These are phyloP conservation scores for Claviceps purpurea DNA, from an alignment of 2,329 filamentous ascomycete species.

Conservation along the genomic window DNA sequence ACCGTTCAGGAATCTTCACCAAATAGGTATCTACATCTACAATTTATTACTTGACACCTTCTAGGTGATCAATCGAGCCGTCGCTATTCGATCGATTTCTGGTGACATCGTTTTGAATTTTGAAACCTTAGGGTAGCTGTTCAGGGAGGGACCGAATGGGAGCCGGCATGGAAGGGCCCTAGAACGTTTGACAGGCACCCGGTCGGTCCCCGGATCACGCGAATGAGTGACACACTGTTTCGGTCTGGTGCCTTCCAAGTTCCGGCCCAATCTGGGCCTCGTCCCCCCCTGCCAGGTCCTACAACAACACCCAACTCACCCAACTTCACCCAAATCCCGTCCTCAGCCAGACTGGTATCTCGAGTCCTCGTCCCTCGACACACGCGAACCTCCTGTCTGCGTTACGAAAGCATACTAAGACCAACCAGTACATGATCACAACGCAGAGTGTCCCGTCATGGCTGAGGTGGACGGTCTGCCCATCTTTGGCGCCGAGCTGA, in stretches of 20 bases:
- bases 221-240: background rate
- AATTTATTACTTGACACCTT: too few species aligned
- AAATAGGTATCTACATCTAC: too few species aligned
- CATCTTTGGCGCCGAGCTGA: slow-evolving; percentile 86
- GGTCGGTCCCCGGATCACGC: too few species aligned
- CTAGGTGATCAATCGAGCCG: too few species aligned
- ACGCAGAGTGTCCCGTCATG: slow-evolving; percentile 36
- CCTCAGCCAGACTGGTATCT: background rate
- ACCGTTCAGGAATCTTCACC: too few species aligned
- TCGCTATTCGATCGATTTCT: background rate
- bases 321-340: background rate
- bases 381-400: background rate
- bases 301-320: background rate
- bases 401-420: slow-evolving; percentile 2
- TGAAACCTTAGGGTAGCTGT: background rate
- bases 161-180: background rate
- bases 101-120: background rate
- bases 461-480: slow-evolving; percentile 70
- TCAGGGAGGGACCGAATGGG: background rate
- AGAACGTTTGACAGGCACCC: background rate
- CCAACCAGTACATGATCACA: slow-evolving; percentile 9
- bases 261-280: too few species aligned
- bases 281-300: too few species aligned
- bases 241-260: background rate
- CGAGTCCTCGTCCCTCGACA: background rate